Evolutionary conservation across 805 yeast species (phyloP).

Genomic region (Myxozyma nipponensis): DNA sequence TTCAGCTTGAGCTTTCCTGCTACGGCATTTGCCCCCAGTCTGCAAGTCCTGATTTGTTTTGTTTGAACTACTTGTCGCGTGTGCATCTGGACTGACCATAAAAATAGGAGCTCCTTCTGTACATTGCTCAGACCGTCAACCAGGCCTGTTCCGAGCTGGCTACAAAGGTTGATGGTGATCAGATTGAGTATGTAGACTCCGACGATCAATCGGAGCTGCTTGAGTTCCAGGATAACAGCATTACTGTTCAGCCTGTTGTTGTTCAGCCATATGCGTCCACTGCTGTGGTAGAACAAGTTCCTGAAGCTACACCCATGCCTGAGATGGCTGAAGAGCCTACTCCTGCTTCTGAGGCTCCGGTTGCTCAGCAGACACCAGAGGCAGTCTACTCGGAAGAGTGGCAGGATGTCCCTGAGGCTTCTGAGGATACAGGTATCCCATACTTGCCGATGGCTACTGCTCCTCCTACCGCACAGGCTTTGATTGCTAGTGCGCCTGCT

Average conservation of each 20-base stretch:
- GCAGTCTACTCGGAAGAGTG: slow-evolving; percentile 11
- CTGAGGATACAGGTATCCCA: slow-evolving; percentile 13
- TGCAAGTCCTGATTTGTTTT: slow-evolving; percentile 4
- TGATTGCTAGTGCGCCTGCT: slow-evolving; percentile 7
- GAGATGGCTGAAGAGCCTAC: not conserved
- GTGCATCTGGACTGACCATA: not conserved
- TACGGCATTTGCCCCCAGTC: slow-evolving; percentile 27
- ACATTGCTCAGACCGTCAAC: slow-evolving; percentile 15
- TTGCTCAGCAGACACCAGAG: not conserved
- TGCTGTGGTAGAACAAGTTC: not conserved
- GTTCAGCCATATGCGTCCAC: not conserved
- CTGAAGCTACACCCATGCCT: not conserved
- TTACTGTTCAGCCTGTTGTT: not conserved
- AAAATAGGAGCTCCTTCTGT: slow-evolving; percentile 13
- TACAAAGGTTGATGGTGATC: not conserved
- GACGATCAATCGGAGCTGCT: slow-evolving; percentile 3
- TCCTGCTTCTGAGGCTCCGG: not conserved
- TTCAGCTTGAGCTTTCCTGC: slow-evolving; percentile 26
- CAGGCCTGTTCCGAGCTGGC: slow-evolving; percentile 20
- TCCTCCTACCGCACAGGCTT: slow-evolving; percentile 8
- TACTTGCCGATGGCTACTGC: slow-evolving; percentile 6
- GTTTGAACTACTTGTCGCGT: not conserved
- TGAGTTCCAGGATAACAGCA: not conserved
- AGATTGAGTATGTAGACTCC: slow-evolving; percentile 4
- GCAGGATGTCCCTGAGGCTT: slow-evolving; percentile 11